Evolutionary conservation across 2,329 filamentous ascomycete genomes (phyloP).

Genomic region (Chaetomium strumarium): DNA sequence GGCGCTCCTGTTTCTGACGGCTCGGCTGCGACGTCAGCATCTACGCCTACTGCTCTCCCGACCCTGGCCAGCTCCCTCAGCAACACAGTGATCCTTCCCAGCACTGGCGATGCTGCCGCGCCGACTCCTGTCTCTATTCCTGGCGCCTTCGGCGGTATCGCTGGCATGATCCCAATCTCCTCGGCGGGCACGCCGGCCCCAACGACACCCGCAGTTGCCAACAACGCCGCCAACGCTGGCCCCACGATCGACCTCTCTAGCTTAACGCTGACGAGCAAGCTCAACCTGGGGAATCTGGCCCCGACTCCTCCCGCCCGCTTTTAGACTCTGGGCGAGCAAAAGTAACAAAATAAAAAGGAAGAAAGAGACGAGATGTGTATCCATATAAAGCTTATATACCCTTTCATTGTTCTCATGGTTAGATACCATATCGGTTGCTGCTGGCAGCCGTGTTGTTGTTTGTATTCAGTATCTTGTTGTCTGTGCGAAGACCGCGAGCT

Average conservation of each 20-base stretch:
- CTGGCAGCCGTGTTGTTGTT: slow-evolving; percentile 1
- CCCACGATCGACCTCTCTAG: slow-evolving; percentile 36
- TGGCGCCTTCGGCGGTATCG: slow-evolving; percentile 19
- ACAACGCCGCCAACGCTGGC: slow-evolving; percentile 23
- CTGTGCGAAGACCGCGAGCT: neutral
- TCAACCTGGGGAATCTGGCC: slow-evolving; percentile 40
- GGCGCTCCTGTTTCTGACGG: slow-evolving; percentile 5
- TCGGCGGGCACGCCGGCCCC: slow-evolving; percentile 16
- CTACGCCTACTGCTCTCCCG: slow-evolving; percentile 16
- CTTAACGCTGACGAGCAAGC: slow-evolving; percentile 37
- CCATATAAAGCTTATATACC: slow-evolving; percentile 9
- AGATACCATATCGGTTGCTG: neutral
- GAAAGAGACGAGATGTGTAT: slow-evolving; percentile 4
- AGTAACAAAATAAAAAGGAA: neutral
- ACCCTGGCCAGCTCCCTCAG: slow-evolving; percentile 16
- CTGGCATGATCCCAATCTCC: slow-evolving; percentile 26
- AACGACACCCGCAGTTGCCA: slow-evolving; percentile 24
- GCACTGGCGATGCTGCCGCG: neutral
- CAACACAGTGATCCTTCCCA: slow-evolving; percentile 15
- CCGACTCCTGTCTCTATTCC: slow-evolving; percentile 7
- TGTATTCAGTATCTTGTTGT: neutral
- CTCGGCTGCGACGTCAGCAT: neutral
- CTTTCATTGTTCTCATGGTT: slow-evolving; percentile 11
- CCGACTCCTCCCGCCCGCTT: slow-evolving; percentile 24
- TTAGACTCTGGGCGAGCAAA: neutral